phyloP scores from a whole-genome alignment of 169 alveolate genomes.

The Babesia microti region DNA sequence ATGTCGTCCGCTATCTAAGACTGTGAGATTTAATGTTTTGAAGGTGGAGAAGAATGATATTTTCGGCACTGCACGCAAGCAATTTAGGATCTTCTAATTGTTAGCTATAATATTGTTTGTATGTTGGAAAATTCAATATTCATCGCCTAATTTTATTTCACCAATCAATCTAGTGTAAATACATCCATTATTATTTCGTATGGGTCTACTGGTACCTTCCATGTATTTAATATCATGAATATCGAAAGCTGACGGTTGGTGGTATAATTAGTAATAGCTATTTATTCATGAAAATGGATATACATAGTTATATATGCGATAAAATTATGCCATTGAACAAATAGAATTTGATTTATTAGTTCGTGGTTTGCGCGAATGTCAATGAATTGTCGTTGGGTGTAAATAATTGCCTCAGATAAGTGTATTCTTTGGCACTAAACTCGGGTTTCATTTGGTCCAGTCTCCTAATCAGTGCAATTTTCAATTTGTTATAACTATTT shows the following conservation, averaged over 20 bases:
- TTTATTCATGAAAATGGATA: no score
- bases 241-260: constrained; percentile 11
- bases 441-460: no score
- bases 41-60: constrained; percentile 95
- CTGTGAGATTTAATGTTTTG: constrained; percentile 96
- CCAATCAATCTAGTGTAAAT: neutral
- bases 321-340: no score
- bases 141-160: neutral
- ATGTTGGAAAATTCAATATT: constrained; percentile 6
- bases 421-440: no score
- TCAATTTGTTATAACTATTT: no score
- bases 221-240: neutral
- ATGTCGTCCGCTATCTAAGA: constrained; percentile 99
- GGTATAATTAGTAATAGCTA: constrained; percentile 23
- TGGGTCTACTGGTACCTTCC: neutral
- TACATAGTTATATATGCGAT: no score
- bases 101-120: neutral
- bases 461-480: no score
- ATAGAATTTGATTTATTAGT: no score
- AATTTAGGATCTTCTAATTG: constrained; percentile 87
- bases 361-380: no score
- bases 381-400: no score
- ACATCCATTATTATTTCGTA: neutral
- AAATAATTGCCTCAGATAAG: no score
- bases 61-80: constrained; percentile 96